Base-by-base conservation (phyloP, 1,139 yeast species). In the Suhomyces panamericanus region DNA sequence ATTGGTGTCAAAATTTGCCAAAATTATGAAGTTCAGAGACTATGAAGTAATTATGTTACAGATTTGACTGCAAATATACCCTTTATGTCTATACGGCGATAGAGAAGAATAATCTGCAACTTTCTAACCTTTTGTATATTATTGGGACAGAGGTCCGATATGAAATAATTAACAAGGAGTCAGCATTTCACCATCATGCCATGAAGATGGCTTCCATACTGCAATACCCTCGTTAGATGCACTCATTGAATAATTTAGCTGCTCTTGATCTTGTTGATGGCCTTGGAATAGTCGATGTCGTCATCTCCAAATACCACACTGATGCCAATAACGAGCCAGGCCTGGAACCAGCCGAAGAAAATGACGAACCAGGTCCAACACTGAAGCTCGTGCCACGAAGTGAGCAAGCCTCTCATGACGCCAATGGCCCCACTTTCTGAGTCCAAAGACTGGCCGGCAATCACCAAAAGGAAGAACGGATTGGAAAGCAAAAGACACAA, bases 341-440 rank as follows among this genome's bases (percentile, higher is more conserved):
- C 76, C 1, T 97, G 95, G 40, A 84, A 67, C 96, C 96, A 90
- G 0, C 90, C 85, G 34, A 85, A 69, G 40, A 82, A 72, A 4
- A 90, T 64, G 16, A 88, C 78, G 47, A 80, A 77, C 95, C 96
- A 89, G 0, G 96, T 87, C 95, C 96, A 89, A 50, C 87, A 84
- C 51, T 85, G 87, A 45, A 87, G 67, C 32, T 83, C 81, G 30
- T 70, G 61, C 87, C 93, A 87, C 1, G 90, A 81, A 24, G 78
- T 70, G 13, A 83, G 62, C 22, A 88, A 67, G 1, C 82, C 81
- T 27, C 64, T 61, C 54, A 78, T 65, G 39, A 85, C 49, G 38
- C 64, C 59, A 3, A 75, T 62, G 1, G 78, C 64, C 10, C 63
- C 60, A 3, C 36, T 43, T 13, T 55, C 54, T 8, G 57, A 66